Evolutionary conservation across 768 basidiomycete species (phyloP), one percentile per base, ranked within the genome.

Genomic region (Calocera viscosa): DNA sequence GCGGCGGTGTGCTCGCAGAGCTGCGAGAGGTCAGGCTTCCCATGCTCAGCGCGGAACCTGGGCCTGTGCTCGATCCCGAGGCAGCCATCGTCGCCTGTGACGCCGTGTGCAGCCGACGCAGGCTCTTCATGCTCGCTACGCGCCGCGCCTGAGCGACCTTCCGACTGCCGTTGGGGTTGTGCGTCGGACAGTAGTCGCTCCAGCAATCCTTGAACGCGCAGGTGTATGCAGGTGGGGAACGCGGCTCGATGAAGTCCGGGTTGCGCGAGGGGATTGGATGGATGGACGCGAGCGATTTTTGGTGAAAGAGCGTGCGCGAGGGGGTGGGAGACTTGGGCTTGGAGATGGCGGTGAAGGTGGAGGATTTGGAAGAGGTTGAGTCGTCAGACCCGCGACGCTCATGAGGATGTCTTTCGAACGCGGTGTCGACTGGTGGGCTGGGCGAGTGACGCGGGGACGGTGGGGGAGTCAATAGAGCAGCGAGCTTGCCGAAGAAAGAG

Each of bases 201-300:
- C 53, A 60, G 53, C 53, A 60, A 26, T 60, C 53, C 22, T 60
- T 60, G 53, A 60, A 60, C 19, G 53, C 53, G 53, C 53, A 60
- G 24, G 30, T 32, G 30, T 60, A 60, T 10, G 53, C 53, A 8
- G 53, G 53, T 2, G 53, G 53, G 22, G 53, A 26, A 26, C 26
- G 53, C 2, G 53, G 53, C 5, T 2, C 53, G 53, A 60, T 60
- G 30, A 16, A 32, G 53, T 26, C 26, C 53, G 10, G 3, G 43
- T 24, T 19, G 16, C 43, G 43, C 3, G 16, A 3, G 3, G 19
- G 43, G 43, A 19, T 17, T 3, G 43, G 43, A 19, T 47, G 53
- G 53, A 60, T 26, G 30, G 24, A 28, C 5, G 53, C 53, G 7
- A 60, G 53, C 11, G 53, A 60, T 22, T 60, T 60, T 10, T 12